phyloP scores from a whole-genome alignment of 2,329 filamentous ascomycete species.

The Pyrenochaeta sp. region DNA sequence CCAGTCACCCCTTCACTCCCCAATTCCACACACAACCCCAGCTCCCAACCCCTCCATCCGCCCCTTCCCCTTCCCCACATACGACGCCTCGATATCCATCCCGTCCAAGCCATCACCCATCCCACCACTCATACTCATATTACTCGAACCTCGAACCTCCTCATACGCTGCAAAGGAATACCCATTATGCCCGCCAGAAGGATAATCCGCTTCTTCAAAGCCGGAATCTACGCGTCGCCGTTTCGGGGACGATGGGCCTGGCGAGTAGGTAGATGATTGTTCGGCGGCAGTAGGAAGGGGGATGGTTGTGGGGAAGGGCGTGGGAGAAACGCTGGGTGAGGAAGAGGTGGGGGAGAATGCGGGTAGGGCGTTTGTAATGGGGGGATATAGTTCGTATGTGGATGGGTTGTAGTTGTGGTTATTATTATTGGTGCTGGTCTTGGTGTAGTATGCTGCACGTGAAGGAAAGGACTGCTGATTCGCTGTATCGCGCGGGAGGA shows the following conservation, averaged over 20 bases:
- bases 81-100: neutral
- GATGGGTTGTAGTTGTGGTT: too few relatives aligned
- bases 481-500: too few relatives aligned
- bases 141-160: neutral
- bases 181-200: neutral
- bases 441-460: too few relatives aligned
- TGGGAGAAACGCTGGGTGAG: too few relatives aligned
- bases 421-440: too few relatives aligned
- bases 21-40: neutral
- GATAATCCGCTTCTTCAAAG: neutral
- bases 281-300: too few relatives aligned
- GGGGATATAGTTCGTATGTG: too few relatives aligned
- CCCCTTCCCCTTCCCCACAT: conserved; percentile 17
- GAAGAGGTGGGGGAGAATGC: too few relatives aligned
- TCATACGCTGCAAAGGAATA: neutral
- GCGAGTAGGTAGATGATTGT: neutral
- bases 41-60: neutral
- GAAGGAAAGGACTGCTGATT: too few relatives aligned
- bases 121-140: neutral
- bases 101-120: neutral
- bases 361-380: too few relatives aligned
- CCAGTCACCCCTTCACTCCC: too few relatives aligned
- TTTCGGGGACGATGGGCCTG: conserved; percentile 4
- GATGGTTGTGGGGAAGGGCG: too few relatives aligned
- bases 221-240: conserved; percentile 4